Evolutionary conservation across 305 asterid species (phyloP), one percentile per base, ranked within the genome.

Genomic region (Plantago rigida): DNA sequence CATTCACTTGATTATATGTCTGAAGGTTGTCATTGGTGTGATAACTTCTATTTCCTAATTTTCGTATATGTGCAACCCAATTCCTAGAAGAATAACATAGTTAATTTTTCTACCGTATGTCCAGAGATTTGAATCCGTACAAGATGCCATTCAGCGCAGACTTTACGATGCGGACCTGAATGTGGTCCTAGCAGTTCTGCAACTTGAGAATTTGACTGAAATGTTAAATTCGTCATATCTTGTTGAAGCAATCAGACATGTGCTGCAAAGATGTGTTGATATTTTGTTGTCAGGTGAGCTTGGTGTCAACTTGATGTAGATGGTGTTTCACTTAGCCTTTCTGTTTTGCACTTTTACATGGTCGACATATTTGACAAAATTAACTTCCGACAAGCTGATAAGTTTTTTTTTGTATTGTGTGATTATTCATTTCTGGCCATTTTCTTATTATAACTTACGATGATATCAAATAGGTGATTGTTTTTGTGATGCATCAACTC

Each of bases 121-220:
- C 73, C 91, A 92, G 99, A 81, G 68, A 61, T 79, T 85, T 78
- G 79, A 70, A 69, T 77, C 82, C 70, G 76, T 86, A 71, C 91
- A 76, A 75, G 94, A 84, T 79, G 94, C 89, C 67, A 67, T 92
- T 66, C 39, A 76, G 52, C 89, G 79, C 52, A 78, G 91, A 69
- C 89, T 92, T 71, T 73, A 75, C 60, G 97, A 89, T 48, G 97
- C 83, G 69, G 92, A 92, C 70, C 68, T 92, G 62, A 73, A 72
- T 73, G 99, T 92, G 69, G 94, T 85, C 62, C 79, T 80, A 70
- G 89, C 82, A 65, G 94, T 78, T 73, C 69, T 92, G 70, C 79
- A 76, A 45, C 52, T 89, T 73, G 73, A 84, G 70, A 69, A 71
- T 49, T 64, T 89, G 70, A 59, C 79, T 0, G 87, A 82, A 54